phyloP scores from a whole-genome alignment of 2,329 filamentous ascomycete genomes.

The Xylariaceae sp. region DNA sequence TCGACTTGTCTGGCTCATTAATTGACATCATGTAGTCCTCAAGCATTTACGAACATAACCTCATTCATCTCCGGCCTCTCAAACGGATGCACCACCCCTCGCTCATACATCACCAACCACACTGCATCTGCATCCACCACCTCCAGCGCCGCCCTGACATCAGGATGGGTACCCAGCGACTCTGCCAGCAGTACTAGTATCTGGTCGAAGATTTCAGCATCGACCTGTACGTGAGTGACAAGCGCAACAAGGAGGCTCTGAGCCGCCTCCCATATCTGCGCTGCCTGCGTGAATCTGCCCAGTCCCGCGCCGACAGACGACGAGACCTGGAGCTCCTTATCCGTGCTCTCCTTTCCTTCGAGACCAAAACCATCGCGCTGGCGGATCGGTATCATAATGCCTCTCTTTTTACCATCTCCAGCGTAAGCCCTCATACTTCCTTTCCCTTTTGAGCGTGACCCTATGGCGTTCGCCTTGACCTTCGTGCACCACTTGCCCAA shows the following conservation, averaged over 20 bases:
- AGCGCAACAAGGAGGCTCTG: slow-evolving; percentile 56
- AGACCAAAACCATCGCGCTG: slow-evolving; percentile 12
- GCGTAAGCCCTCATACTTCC: slow-evolving; percentile 6
- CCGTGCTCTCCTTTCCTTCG: slow-evolving; percentile 14
- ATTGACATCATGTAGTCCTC: not conserved
- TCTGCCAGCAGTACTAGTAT: slow-evolving; percentile 59
- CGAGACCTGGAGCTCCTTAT: slow-evolving; percentile 9
- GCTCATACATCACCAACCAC: slow-evolving; percentile 60
- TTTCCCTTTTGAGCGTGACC: slow-evolving; percentile 9
- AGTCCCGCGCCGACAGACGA: slow-evolving; percentile 32
- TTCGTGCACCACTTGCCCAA: slow-evolving; percentile 43
- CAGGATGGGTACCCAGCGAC: slow-evolving; percentile 37
- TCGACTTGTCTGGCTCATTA: not conserved
- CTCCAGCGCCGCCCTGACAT: slow-evolving; percentile 56
- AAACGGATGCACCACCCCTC: slow-evolving; percentile 22
- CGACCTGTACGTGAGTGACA: slow-evolving; percentile 59
- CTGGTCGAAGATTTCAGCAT: slow-evolving; percentile 68
- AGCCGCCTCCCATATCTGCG: slow-evolving; percentile 61
- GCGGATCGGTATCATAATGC: slow-evolving; percentile 23
- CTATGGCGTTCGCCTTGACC: slow-evolving; percentile 37
- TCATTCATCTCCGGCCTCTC: no score
- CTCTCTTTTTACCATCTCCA: slow-evolving; percentile 6
- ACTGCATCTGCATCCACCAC: slow-evolving; percentile 68
- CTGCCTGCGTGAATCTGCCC: slow-evolving; percentile 57
- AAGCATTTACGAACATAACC: no score